Conservation (phyloP, 257 asterid species). For the Cinchona pubescens region DNA sequence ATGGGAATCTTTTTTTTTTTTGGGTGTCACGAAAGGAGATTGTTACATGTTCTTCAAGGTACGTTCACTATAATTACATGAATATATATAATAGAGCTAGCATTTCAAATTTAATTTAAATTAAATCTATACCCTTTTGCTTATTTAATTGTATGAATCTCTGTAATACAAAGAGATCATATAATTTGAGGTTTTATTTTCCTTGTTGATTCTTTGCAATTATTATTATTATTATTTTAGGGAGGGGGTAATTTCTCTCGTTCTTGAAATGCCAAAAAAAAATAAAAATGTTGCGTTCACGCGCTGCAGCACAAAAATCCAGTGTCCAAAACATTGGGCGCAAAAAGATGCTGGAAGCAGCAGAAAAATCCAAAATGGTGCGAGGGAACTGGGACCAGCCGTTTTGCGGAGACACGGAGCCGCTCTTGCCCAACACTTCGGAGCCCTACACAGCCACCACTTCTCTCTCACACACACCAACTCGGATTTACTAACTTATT, state of each 20-base stretch:
- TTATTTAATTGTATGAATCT: no score
- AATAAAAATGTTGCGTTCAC: not conserved
- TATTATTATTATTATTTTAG: no score
- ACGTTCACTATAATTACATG: constrained; percentile 17
- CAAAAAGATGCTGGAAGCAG: constrained; percentile 9
- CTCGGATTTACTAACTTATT: no score
- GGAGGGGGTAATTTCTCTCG: no score
- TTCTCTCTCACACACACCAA: no score
- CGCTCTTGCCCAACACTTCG: constrained; percentile 65
- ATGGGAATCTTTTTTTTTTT: constrained; percentile 47
- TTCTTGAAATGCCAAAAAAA: no score
- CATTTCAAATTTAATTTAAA: not conserved
- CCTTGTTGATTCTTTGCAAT: no score
- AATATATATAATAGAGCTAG: no score
- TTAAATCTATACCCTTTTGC: no score
- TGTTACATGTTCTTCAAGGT: constrained; percentile 44
- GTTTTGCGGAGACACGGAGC: constrained; percentile 79
- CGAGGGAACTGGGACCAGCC: constrained; percentile 32
- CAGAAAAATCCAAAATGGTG: constrained; percentile 26
- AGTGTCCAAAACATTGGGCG: constrained; percentile 28
- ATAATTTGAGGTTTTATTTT: no score
- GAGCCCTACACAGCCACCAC: no score
- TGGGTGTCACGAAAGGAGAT: constrained; percentile 24
- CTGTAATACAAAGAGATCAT: no score
- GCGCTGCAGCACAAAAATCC: constrained; percentile 9